Evolutionary conservation across 2,329 filamentous ascomycete species (phyloP).

Genomic region (Trichoderma asperellum): DNA sequence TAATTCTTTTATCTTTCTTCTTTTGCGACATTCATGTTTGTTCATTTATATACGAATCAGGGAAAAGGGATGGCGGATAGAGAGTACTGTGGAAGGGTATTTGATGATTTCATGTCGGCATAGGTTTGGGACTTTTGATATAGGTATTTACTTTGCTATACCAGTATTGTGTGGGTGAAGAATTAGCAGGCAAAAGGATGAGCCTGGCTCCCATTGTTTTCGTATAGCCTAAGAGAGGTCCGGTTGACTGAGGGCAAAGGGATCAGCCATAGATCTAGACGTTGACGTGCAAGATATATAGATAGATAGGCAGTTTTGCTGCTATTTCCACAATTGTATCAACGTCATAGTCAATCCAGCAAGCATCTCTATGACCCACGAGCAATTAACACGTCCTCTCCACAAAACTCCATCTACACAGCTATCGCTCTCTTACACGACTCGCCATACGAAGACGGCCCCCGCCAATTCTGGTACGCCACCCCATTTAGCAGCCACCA

Average conservation of each 20-base stretch:
- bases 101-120: background rate
- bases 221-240: background rate
- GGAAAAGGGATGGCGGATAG: background rate
- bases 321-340: background rate
- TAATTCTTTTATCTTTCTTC: background rate
- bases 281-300: background rate
- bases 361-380: background rate
- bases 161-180: too few relatives aligned
- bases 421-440: background rate
- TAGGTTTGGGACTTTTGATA: background rate
- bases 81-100: background rate
- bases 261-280: background rate
- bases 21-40: background rate
- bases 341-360: background rate
- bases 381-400: background rate
- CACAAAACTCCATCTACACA: background rate
- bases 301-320: background rate
- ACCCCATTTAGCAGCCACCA: background rate
- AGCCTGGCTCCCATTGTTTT: background rate
- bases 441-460: conserved; percentile 5
- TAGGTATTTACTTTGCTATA: background rate
- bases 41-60: background rate
- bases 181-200: background rate
- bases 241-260: background rate
- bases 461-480: conserved; percentile 8